phyloP scores from a whole-genome alignment of 1,284 basidiomycete genomes.

The Puccinia horiana region DNA sequence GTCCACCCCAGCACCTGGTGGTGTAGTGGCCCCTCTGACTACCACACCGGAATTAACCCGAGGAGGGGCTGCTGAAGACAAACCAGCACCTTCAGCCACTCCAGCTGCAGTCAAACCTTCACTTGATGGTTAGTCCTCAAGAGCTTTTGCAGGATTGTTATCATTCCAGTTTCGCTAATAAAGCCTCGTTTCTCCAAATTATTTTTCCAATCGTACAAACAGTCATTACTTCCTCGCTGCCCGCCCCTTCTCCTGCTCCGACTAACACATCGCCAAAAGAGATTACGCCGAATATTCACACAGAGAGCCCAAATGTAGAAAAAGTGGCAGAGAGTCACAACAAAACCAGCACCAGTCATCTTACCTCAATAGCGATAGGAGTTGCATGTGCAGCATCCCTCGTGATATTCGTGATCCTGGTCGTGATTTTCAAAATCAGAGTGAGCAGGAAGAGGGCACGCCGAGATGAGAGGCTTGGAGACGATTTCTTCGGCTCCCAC shows the following conservation, averaged over 20 bases:
- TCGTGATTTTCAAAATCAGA: slow-evolving; percentile 36
- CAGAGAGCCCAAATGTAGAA: background rate
- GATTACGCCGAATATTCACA: background rate
- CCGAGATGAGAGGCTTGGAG: background rate
- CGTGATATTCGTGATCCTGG: slow-evolving; percentile 13
- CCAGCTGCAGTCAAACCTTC: background rate
- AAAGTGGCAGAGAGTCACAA: background rate
- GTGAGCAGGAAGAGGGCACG: slow-evolving; percentile 19
- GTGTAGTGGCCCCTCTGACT: background rate
- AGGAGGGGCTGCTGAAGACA: background rate
- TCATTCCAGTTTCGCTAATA: background rate
- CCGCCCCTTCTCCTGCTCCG: background rate
- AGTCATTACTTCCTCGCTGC: background rate
- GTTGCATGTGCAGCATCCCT: slow-evolving; percentile 11
- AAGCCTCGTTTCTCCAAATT: background rate
- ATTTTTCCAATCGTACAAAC: background rate
- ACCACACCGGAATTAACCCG: background rate
- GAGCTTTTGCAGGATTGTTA: no score
- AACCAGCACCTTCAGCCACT: background rate
- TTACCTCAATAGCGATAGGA: slow-evolving; percentile 21
- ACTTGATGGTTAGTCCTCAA: background rate
- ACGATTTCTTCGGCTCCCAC: slow-evolving; percentile 16
- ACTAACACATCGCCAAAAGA: background rate
- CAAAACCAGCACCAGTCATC: background rate
- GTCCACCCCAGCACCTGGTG: background rate